Evolutionary conservation across 495 filamentous ascomycete species (phyloP).

Genomic region (Schizothecium vesticola): DNA sequence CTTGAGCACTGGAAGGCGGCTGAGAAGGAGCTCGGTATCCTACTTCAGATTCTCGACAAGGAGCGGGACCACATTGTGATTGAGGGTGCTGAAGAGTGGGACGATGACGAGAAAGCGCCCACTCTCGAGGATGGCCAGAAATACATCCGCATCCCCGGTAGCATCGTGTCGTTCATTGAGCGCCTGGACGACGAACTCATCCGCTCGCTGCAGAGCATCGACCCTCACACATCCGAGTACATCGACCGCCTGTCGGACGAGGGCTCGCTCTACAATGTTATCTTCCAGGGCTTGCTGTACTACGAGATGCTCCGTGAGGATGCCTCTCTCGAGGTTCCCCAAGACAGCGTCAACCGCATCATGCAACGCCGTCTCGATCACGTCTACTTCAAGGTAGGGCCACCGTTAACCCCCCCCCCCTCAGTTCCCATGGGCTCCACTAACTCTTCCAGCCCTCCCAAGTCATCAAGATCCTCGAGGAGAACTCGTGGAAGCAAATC

Average conservation of each 20-base stretch:
- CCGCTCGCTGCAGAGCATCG: conserved; percentile 89
- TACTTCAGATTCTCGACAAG: conserved; percentile 74
- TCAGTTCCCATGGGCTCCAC: neutral
- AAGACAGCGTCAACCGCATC: conserved; percentile 83
- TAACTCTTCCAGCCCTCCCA: conserved; percentile 63
- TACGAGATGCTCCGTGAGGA: conserved; percentile 71
- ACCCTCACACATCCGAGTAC: conserved; percentile 97
- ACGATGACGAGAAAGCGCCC: conserved; percentile 93
- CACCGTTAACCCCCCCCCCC: neutral
- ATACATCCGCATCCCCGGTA: conserved; percentile 82
- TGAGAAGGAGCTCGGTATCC: conserved; percentile 70
- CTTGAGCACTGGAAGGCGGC: conserved; percentile 96
- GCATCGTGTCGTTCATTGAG: conserved; percentile 90
- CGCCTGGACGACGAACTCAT: conserved; percentile 96
- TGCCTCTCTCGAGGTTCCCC: conserved; percentile 63
- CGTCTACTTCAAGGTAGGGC: conserved; percentile 88
- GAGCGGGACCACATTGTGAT: conserved; percentile 75
- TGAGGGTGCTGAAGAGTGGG: conserved; percentile 95
- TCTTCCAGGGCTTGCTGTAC: conserved; percentile 82
- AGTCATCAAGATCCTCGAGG: conserved; percentile 87
- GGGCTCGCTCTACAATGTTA: conserved; percentile 83
- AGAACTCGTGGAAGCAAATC: conserved; percentile 83
- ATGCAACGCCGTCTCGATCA: conserved; percentile 93
- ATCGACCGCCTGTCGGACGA: conserved; percentile 92
- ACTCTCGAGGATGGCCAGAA: conserved; percentile 63